Base-by-base conservation (phyloP, 805 yeast genomes). In the Clavispora phyllophila region DNA sequence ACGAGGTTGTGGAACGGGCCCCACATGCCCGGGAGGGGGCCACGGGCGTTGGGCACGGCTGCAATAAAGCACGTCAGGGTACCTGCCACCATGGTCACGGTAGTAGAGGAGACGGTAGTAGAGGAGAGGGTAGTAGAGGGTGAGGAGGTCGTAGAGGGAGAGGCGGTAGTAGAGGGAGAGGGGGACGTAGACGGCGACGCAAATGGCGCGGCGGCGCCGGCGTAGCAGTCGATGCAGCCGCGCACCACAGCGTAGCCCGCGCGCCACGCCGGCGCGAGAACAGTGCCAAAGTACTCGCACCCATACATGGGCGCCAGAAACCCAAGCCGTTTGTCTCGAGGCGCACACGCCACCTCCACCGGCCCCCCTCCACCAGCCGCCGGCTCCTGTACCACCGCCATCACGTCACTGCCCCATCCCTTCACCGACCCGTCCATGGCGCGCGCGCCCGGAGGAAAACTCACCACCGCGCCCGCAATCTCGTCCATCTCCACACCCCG, bases 51-150 rank as follows among this genome's bases (percentile, higher is more conserved):
- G 0, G 44, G 48, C 8, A 34, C 42, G 5, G 45, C 40, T 5
- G 47, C 53, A 12, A 78, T 47, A 46, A 66, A 78, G 47, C 86
- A 80, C 0, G 84, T 78, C 6, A 82, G 77, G 0, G 84, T 80
- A 0, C 84, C 84, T 1, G 83, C 86, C 5, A 78, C 74, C 73
- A 78, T 67, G 1, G 76, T n/a, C n/a, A n/a, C n/a, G n/a, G n/a
- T n/a, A n/a, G n/a, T n/a, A n/a, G n/a, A n/a, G n/a, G n/a, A n/a
- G n/a, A n/a, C n/a, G n/a, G n/a, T n/a, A n/a, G n/a, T n/a, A n/a
- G n/a, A n/a, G n/a, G n/a, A n/a, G n/a, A n/a, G n/a, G n/a, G n/a
- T n/a, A n/a, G n/a, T n/a, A n/a, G n/a, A n/a, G n/a, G n/a, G n/a
- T n/a, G n/a, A n/a, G n/a, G n/a, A n/a, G n/a, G n/a, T n/a, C n/a